A percentile compares a stretch with the other conserved stretches of the same genome.
Conservation (phyloP, 2,329 filamentous ascomycete genomes). For the Saccharata proteae region DNA sequence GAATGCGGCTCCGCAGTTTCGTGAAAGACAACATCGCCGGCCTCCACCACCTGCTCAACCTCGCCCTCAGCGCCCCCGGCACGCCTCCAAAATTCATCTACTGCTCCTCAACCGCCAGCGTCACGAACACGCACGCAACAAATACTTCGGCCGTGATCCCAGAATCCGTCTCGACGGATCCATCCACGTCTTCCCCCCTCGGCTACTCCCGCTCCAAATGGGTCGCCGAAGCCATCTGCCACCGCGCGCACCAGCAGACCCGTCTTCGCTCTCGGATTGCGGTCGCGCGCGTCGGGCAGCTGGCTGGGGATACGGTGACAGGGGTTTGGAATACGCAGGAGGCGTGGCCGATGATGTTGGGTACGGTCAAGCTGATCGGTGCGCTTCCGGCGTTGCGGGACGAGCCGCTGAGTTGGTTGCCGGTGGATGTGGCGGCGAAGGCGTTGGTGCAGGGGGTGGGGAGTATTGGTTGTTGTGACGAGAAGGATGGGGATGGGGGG, state of each 20-base stretch:
- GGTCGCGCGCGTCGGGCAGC: slow-evolving; percentile 30
- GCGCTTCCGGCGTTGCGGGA: slow-evolving; percentile 19
- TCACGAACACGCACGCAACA: slow-evolving; percentile 24
- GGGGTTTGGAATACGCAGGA: slow-evolving; percentile 21
- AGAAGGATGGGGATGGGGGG: slow-evolving; percentile 1
- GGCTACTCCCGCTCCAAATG: slow-evolving; percentile 47
- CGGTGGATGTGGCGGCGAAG: slow-evolving; percentile 28
- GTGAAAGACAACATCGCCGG: slow-evolving; percentile 40
- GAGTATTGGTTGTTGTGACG: slow-evolving; percentile 6
- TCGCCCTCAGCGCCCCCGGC: slow-evolving; percentile 26
- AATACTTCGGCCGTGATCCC: slow-evolving; percentile 19
- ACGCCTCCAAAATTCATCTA: slow-evolving; percentile 32
- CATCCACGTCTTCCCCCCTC: slow-evolving; percentile 33
- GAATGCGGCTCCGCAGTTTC: slow-evolving; percentile 43
- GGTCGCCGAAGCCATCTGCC: slow-evolving; percentile 42
- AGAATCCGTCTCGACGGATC: slow-evolving; percentile 30
- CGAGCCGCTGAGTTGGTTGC: slow-evolving; percentile 21
- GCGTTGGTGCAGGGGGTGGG: slow-evolving; percentile 26
- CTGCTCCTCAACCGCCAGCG: slow-evolving; percentile 41
- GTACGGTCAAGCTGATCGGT: slow-evolving; percentile 17
- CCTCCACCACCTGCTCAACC: slow-evolving; percentile 36
- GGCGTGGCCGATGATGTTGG: slow-evolving; percentile 25
- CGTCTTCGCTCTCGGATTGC: slow-evolving; percentile 18
- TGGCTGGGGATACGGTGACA: slow-evolving; percentile 20
- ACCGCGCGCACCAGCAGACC: slow-evolving; percentile 21